These are phyloP conservation scores for Coccomyxa sp. DNA, from an alignment of 139 green algal genomes.

Conservation along the genomic window DNA sequence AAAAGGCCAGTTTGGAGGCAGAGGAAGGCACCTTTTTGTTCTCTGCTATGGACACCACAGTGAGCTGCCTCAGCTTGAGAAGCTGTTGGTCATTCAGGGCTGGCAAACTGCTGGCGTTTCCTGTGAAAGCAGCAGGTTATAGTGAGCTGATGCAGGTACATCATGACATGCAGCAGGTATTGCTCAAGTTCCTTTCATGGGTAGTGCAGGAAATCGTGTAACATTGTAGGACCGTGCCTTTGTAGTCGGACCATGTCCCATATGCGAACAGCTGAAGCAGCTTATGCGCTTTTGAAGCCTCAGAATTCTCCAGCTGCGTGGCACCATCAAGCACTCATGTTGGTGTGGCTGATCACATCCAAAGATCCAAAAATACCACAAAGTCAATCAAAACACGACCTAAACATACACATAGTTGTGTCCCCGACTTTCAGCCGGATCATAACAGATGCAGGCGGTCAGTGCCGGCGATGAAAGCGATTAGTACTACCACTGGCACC, in stretches of 20 bases:
- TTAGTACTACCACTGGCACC: no score
- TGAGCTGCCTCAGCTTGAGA: conserved; percentile 85
- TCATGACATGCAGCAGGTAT: no score
- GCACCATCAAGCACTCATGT: neutral
- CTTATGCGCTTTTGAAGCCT: conserved; percentile 19
- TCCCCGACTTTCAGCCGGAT: no score
- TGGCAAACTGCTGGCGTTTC: neutral
- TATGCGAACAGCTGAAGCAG: conserved; percentile 82
- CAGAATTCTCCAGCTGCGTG: conserved; percentile 39
- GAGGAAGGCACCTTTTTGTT: conserved; percentile 42
- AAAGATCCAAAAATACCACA: no score
- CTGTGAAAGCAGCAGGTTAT: neutral
- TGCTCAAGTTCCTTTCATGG: no score
- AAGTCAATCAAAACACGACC: no score
- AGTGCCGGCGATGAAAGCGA: no score
- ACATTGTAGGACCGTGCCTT: neutral
- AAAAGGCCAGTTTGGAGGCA: no score
- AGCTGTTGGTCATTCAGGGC: conserved; percentile 45
- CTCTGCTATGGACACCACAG: conserved; percentile 59
- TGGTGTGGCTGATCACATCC: neutral
- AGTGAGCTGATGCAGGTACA: neutral
- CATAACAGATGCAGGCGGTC: no score
- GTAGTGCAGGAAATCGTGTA: neutral
- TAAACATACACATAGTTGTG: no score
- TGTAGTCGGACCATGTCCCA: conserved; percentile 77